phyloP scores from a whole-genome alignment of 768 basidiomycete genomes.

The Termitomyces sp. region DNA sequence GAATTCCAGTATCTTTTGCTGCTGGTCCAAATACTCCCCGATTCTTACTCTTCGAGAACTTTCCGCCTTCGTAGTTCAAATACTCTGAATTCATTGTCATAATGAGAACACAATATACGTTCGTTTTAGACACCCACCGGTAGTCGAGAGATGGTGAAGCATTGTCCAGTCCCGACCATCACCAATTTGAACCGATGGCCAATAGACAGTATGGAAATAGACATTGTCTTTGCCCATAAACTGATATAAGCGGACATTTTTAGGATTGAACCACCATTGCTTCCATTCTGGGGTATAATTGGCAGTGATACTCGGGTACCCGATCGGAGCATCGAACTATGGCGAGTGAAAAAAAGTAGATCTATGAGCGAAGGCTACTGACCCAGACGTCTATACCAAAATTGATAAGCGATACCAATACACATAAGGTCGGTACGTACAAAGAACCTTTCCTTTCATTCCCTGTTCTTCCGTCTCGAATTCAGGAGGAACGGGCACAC shows the following conservation, averaged over 20 bases:
- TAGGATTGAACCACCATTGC: slow-evolving; percentile 93
- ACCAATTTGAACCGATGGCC: slow-evolving; percentile 83
- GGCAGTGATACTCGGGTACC: slow-evolving; percentile 96
- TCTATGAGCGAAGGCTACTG: slow-evolving; percentile 21
- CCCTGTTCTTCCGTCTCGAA: slow-evolving; percentile 62
- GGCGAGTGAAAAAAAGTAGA: slow-evolving; percentile 10
- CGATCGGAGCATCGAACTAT: slow-evolving; percentile 96
- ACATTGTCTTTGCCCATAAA: slow-evolving; percentile 99
- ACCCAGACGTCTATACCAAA: slow-evolving; percentile 82
- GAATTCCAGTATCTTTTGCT: slow-evolving; percentile 89
- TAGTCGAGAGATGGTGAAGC: slow-evolving; percentile 91
- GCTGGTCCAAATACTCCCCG: slow-evolving; percentile 96
- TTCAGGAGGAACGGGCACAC: slow-evolving; percentile 76
- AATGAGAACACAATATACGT: background rate
- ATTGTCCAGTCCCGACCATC: slow-evolving; percentile 92
- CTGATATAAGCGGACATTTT: slow-evolving; percentile 88
- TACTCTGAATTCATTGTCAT: slow-evolving; percentile 47
- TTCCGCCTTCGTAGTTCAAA: slow-evolving; percentile 96
- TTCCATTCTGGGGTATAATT: slow-evolving; percentile 93
- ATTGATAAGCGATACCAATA: slow-evolving; percentile 1
- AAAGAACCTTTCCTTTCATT: slow-evolving; percentile 93
- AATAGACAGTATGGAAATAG: slow-evolving; percentile 97
- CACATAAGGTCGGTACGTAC: slow-evolving; percentile 42
- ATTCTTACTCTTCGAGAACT: slow-evolving; percentile 97
- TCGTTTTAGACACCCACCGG: slow-evolving; percentile 49